Evolutionary conservation across 371 early-diverging fungal species (phyloP), one percentile per base, ranked within the genome.

Genomic region (Mortierella sp.): DNA sequence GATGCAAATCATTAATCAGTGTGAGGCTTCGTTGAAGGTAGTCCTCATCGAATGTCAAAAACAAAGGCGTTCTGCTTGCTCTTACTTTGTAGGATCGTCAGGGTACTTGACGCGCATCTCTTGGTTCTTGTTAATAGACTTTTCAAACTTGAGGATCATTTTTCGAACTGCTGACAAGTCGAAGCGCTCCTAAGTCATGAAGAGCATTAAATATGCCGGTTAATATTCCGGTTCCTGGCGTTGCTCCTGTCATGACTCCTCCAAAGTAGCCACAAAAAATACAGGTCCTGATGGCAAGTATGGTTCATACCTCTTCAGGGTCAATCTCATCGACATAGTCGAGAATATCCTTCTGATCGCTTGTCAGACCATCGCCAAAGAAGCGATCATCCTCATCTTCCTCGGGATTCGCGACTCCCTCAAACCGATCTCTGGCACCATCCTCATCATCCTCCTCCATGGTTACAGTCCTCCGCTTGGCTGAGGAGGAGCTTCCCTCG

Each of bases 311-410:
- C 88, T 95, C 93, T 43, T 96, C 93, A 32, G 92, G 93, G 74
- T 97, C 97, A 63, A 91, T 94, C 27, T 95, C 91, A 81, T 98
- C 97, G 16, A 98, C 97, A 75, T 96, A 91, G 76, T 94, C 95
- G 55, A 96, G 84, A 48, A 98, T 93, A 71, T 89, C 89, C 80
- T 94, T 94, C 83, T 97, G 96, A 63, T 95, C 92, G 2, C 89
- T 92, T 1, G 94, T 93, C 75, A 97, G 90, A 11, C 98, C 98
- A 84, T 95, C 96, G 12, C 95, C 96, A 90, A 95, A 95, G 80
- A 97, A 97, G 1, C 97, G 92, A 24, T 93, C 96, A 60, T 91
- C 95, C 65, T 95, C 95, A 38, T 92, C 93, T n/a, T 90, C 91
- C 10, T 82, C 89, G 51, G 74, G 82, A 16, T 77, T 77, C 3